Percentiles rank a stretch among this genome's conserved stretches.
These are phyloP conservation scores for Wickerhamiella parazyma DNA, from an alignment of 805 yeast species.

Conservation along the genomic window DNA sequence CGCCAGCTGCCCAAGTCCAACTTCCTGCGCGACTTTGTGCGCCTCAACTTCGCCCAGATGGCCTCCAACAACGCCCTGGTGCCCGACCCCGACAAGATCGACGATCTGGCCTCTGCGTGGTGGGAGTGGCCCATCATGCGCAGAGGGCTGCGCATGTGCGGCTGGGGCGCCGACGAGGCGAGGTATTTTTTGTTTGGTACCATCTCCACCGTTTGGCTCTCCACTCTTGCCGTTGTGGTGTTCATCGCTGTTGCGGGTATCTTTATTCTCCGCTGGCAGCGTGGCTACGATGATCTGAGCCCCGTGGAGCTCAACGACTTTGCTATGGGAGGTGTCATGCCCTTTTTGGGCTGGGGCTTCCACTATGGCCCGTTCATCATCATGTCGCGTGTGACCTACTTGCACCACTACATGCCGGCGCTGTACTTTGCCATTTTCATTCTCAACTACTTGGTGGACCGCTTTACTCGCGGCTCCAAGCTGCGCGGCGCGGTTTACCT, in stretches of 20 bases:
- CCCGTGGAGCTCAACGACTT: constrained; percentile 30
- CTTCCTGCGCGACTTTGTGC: constrained; percentile 56
- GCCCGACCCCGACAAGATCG: constrained; percentile 60
- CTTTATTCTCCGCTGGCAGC: constrained; percentile 47
- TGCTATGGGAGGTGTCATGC: constrained; percentile 59
- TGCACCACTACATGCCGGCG: constrained; percentile 94
- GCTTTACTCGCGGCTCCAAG: constrained; percentile 26
- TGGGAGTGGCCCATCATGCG: constrained; percentile 74
- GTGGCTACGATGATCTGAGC: constrained; percentile 43
- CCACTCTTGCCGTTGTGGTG: constrained; percentile 29
- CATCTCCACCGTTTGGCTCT: constrained; percentile 50
- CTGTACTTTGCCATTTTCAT: constrained; percentile 83
- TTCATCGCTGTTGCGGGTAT: constrained; percentile 29
- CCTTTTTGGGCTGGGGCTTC: constrained; percentile 80
- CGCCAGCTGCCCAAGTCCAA: constrained; percentile 35
- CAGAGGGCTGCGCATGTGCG: constrained; percentile 63
- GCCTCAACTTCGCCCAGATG: constrained; percentile 67
- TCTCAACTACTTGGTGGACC: constrained; percentile 47
- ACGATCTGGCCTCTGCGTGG: constrained; percentile 57
- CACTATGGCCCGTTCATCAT: constrained; percentile 80
- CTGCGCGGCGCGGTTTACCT: constrained; percentile 29
- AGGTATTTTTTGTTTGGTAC: constrained; percentile 59
- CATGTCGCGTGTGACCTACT: constrained; percentile 95
- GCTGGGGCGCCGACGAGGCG: constrained; percentile 44
- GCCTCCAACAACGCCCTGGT: constrained; percentile 71